Base-by-base conservation (phyloP, 1,139 yeast genomes). In the Kurtzmaniella quercitrusa region DNA sequence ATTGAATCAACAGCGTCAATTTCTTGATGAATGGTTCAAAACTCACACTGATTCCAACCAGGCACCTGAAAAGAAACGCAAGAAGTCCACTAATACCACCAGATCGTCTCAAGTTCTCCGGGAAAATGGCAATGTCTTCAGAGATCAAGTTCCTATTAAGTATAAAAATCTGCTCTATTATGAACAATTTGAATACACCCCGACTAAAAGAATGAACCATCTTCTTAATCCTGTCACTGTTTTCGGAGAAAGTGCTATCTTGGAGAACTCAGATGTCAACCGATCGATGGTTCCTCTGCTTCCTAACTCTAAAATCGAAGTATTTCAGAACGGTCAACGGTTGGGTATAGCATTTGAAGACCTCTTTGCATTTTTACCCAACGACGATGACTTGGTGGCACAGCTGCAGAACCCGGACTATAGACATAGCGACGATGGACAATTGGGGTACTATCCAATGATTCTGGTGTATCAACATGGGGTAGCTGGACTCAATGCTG, bases 361-460 rank as follows among this genome's bases (percentile, higher is more conserved):
- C 39, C 61, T 93, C 37, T 81, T 79, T 51, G 86, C 91, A 15
- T 93, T 90, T 56, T 63, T 86, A 47, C 97, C 98, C 1, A 60
- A 65, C 3, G 62, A 65, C 40, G 49, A 60, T 37, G 65, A 60
- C 40, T 59, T 59, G 42, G 67, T 64, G 27, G 63, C 59, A 21
- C 81, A 75, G 50, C 72, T 68, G 59, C 78, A 66, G 51, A 70
- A 78, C 41, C 65, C 74, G n/a, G 66, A 65, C 33, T 78, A 73
- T 54, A 66, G 68, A 49, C 69, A 64, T 62, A 75, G 63, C 49
- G 91, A 93, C 59, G 97, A 93, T 58, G 96, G 95, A 1, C 70
- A 80, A 40, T 65, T 90, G 44, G 98, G 98, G 0, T 93, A 94
- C 60, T 93, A 82, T 62, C 98, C 98, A 1, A 88, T 91, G 66